phyloP scores from a whole-genome alignment of 2,329 filamentous ascomycete species.

The Chaetomiaceae sp. region DNA sequence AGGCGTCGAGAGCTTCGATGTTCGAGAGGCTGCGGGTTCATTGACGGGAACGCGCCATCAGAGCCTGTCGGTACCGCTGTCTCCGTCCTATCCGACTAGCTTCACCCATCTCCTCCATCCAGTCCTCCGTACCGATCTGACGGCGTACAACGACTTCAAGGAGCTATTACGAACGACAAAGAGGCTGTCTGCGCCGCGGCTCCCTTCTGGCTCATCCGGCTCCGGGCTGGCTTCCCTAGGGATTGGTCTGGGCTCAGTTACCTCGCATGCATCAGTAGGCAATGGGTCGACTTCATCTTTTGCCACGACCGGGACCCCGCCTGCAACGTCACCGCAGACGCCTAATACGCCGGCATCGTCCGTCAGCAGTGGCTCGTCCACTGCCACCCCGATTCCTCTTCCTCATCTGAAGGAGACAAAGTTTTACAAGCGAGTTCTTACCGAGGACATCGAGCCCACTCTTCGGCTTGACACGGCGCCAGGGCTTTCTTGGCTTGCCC shows the following conservation, averaged over 20 bases:
- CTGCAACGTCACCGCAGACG: conserved; percentile 53
- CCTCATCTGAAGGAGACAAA: conserved; percentile 80
- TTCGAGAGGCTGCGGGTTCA: conserved; percentile 40
- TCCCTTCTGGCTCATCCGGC: conserved; percentile 57
- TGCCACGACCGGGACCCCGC: conserved; percentile 41
- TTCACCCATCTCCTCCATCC: conserved; percentile 81
- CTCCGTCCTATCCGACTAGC: conserved; percentile 60
- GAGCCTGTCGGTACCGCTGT: conserved; percentile 40
- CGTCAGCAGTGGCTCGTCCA: conserved; percentile 41
- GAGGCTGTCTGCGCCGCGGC: conserved; percentile 52
- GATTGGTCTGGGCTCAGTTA: conserved; percentile 34
- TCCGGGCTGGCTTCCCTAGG: conserved; percentile 38
- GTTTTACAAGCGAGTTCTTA: conserved; percentile 86
- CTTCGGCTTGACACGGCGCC: conserved; percentile 84
- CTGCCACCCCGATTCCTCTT: conserved; percentile 35
- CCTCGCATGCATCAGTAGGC: conserved; percentile 35
- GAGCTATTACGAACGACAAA: conserved; percentile 67
- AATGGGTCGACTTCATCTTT: conserved; percentile 60
- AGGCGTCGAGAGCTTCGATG: conserved; percentile 65
- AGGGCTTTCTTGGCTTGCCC: conserved; percentile 87
- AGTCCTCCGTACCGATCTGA: conserved; percentile 75
- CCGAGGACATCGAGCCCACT: conserved; percentile 92
- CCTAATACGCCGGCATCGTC: conserved; percentile 55
- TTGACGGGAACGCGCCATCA: conserved; percentile 35
- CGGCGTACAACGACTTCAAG: conserved; percentile 79